Evolutionary conservation across 2,329 filamentous ascomycete species (phyloP).

Genomic region (Trichophyton mentagrophytes): DNA sequence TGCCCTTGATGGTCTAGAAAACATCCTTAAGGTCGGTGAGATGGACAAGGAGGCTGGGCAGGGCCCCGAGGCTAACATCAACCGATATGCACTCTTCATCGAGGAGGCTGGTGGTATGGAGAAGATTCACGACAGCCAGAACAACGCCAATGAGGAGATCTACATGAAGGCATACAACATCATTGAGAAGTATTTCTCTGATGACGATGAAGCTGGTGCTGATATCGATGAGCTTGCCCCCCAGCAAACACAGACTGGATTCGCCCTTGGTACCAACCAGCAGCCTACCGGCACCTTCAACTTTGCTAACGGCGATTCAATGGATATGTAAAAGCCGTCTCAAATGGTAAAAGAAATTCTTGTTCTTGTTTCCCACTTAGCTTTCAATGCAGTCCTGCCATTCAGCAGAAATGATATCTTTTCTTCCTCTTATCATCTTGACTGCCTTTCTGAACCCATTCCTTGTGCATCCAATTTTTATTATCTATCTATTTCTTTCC

Average conservation of each 20-base stretch:
- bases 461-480: background rate
- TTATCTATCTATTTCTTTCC: background rate
- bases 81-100: constrained; percentile 94
- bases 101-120: constrained; percentile 99
- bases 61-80: constrained; percentile 46
- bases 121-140: constrained; percentile 99
- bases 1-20: constrained; percentile 92
- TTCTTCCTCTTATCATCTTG: constrained; percentile 7
- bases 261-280: constrained; percentile 50
- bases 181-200: constrained; percentile 99
- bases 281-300: constrained; percentile 72
- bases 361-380: background rate
- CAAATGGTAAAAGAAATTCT: background rate
- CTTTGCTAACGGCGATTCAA: constrained; percentile 66
- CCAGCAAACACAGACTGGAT: constrained; percentile 61
- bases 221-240: constrained; percentile 74
- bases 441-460: background rate
- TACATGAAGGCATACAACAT: constrained; percentile 99
- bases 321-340: constrained; percentile 52
- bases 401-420: constrained; percentile 7
- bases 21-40: constrained; percentile 98
- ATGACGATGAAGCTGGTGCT: constrained; percentile 70
- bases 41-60: constrained; percentile 84
- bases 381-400: background rate
- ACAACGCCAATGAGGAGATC: constrained; percentile 99